Base-by-base conservation (phyloP, 805 yeast genomes). In the Cyberlindnera maritima region DNA sequence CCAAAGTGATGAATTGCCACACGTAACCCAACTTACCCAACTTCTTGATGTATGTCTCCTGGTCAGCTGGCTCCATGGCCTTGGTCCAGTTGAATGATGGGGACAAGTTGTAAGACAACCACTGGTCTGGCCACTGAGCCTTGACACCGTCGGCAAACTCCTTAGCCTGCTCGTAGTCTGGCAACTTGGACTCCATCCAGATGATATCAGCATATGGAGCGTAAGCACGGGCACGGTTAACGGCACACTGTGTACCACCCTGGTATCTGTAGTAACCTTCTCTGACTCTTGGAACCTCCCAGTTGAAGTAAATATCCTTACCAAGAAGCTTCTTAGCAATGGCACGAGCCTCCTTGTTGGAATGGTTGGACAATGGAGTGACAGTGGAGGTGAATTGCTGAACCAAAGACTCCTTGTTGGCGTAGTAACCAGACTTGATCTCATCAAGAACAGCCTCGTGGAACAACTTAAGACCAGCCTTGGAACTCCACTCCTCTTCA, bases 11-110 rank as follows among this genome's bases (percentile, higher is more conserved):
- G 71, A 92, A 92, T 71, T 92, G 97, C 97, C 98, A 92, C 55
- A 88, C 89, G 74, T 83, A 92, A 52, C 98, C 98, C 58, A 91
- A 79, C 69, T 85, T 76, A 53, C 85, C 95, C 52, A 92, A 80
- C 67, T 96, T 81, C 65, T 79, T 70, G 68, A 92, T 92, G 70
- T 89, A 92, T 40, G 97, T 86, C 67, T 84, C 86, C 74, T 91
- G 97, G 63, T 92, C 97, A 41, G 77, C 76, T 21, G 85, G 72
- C 44, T 85, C 72, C 97, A 92, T 88, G 46, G 97, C 97, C 54
- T 82, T 81, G 68, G 89, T 88, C 98, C 98, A 92, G 80, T 92
- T 92, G 83, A 92, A 92, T 7, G 96, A 88, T 56, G 98, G 98
- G 26, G 97, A 89, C 68, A 92, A 76, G 78, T 92, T 92, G 77